phyloP scores from a whole-genome alignment of 805 yeast species.

The Ogataea degrootiae region DNA sequence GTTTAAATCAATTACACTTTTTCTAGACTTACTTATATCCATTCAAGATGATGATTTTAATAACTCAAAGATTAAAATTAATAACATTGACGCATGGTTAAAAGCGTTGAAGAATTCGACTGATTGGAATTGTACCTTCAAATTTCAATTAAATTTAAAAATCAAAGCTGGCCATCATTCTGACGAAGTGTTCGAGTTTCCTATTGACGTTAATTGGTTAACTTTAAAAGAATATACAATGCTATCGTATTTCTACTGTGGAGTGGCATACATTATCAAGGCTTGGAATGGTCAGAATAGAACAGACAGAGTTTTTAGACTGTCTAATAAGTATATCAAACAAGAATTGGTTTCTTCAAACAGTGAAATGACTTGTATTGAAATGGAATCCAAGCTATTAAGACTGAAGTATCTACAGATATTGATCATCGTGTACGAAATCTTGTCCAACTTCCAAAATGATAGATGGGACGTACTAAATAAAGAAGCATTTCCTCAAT shows the following conservation, averaged over 20 bases:
- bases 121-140: slow-evolving; percentile 4
- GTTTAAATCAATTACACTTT: slow-evolving; percentile 28
- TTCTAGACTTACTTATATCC: slow-evolving; percentile 25
- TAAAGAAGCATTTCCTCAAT: slow-evolving; percentile 3
- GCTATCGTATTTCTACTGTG: slow-evolving; percentile 38
- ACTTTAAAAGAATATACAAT: slow-evolving; percentile 39
- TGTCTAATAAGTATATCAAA: slow-evolving; percentile 32
- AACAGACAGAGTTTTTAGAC: slow-evolving; percentile 33
- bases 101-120: slow-evolving; percentile 22
- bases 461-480: slow-evolving; percentile 7
- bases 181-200: slow-evolving; percentile 8
- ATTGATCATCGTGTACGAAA: slow-evolving; percentile 32
- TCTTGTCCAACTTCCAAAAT: slow-evolving; percentile 32
- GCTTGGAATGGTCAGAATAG: slow-evolving; percentile 32
- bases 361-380: slow-evolving; percentile 12
- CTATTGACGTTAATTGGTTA: slow-evolving; percentile 35
- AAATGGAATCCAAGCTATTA: slow-evolving; percentile 23
- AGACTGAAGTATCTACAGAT: slow-evolving; percentile 29
- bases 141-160: slow-evolving; percentile 6
- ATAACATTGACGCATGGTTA: slow-evolving; percentile 26
- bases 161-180: background rate
- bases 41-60: slow-evolving; percentile 26
- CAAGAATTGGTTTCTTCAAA: slow-evolving; percentile 19
- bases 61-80: slow-evolving; percentile 23
- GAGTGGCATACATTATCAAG: slow-evolving; percentile 34